These are phyloP conservation scores for Termitomyces sp. DNA, from an alignment of 768 basidiomycete species.

Conservation along the genomic window DNA sequence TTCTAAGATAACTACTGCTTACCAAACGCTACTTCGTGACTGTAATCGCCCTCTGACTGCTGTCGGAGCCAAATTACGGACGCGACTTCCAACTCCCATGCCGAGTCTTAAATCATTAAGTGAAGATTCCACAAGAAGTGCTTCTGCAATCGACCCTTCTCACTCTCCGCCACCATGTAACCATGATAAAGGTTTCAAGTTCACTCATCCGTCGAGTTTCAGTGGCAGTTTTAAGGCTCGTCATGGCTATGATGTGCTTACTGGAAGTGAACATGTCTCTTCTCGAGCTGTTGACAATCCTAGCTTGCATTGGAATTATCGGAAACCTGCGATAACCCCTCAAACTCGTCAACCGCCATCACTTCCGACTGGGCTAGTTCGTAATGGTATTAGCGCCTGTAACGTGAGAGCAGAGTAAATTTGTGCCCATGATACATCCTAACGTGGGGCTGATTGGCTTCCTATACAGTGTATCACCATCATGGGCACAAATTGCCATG, in stretches of 20 bases:
- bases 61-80: conserved; percentile 8
- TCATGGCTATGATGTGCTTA: not conserved
- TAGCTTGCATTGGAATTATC: not conserved
- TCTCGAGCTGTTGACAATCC: not conserved
- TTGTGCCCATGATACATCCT: not conserved
- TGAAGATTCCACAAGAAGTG: conserved; percentile 20
- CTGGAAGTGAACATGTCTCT: not conserved
- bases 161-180: conserved; percentile 24
- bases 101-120: conserved; percentile 19
- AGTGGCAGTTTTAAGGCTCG: conserved; percentile 19
- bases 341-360: not conserved
- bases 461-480: not conserved
- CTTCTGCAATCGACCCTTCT: conserved; percentile 25
- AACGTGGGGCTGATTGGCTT: not conserved
- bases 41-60: conserved; percentile 19
- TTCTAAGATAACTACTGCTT: conserved; percentile 51
- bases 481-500: conserved; percentile 2
- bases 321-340: not conserved
- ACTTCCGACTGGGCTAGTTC: not conserved
- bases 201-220: conserved; percentile 28
- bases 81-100: conserved; percentile 13
- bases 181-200: conserved; percentile 25
- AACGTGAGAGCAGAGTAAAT: not conserved
- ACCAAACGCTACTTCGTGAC: conserved; percentile 49
- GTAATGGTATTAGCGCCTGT: not conserved